A percentile compares a stretch with the other conserved stretches of the same genome.
Conservation (phyloP, 441 rosid species). For the Macaranga tanarius region DNA sequence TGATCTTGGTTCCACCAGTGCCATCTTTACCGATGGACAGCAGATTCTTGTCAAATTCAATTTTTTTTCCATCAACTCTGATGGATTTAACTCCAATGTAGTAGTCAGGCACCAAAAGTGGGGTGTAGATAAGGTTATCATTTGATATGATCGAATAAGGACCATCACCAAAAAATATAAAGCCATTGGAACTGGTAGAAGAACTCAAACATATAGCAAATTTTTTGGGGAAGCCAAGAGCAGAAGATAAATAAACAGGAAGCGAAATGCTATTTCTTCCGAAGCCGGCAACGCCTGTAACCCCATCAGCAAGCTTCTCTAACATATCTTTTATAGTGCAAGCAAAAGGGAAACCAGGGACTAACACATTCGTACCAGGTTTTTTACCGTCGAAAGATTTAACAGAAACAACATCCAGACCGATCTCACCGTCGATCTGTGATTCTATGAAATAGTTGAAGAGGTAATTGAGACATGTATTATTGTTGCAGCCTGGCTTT, state of each 20-base stretch:
- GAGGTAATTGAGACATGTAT: conserved; percentile 40
- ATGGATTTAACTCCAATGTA: conserved; percentile 43
- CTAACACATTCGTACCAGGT: conserved; percentile 21
- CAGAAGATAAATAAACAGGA: conserved; percentile 34
- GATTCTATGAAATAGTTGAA: conserved; percentile 27
- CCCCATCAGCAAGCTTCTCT: conserved; percentile 29
- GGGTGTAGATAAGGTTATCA: conserved; percentile 30
- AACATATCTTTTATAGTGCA: conserved; percentile 18
- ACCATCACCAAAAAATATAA: conserved; percentile 27
- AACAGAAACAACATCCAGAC: conserved; percentile 28
- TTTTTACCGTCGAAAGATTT: conserved; percentile 36
- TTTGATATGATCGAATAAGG: conserved; percentile 31
- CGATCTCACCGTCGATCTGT: conserved; percentile 19
- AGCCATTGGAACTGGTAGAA: conserved; percentile 17
- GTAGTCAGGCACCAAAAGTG: conserved; percentile 36
- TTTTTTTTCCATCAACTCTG: conserved; percentile 26
- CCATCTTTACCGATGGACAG: conserved; percentile 34
- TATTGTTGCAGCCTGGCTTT: conserved; percentile 53
- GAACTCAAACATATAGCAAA: conserved; percentile 41
- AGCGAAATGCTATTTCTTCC: conserved; percentile 39
- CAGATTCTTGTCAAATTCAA: conserved; percentile 26
- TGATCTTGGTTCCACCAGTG: conserved; percentile 41
- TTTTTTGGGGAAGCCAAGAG: conserved; percentile 35
- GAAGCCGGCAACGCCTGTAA: conserved; percentile 40
- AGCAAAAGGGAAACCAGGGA: conserved; percentile 26